These are phyloP conservation scores for Ustanciosporium gigantosporum DNA, from an alignment of 1,284 basidiomycete species.

Conservation along the genomic window DNA sequence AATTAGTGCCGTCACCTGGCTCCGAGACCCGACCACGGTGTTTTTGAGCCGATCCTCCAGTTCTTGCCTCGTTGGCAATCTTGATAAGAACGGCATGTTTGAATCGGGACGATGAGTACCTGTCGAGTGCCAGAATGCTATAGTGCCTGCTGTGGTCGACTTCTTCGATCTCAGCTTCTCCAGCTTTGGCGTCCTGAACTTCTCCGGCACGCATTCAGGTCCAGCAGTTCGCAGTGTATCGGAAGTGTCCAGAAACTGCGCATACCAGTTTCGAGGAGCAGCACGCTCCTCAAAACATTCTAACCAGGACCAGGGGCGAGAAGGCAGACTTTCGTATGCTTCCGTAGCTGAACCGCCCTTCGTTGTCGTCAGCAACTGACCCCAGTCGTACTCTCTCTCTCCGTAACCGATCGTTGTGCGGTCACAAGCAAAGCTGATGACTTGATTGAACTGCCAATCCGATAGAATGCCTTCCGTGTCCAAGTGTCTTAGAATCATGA, in stretches of 20 bases:
- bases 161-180: not conserved
- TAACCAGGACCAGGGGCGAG: constrained; percentile 14
- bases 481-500: constrained; percentile 16
- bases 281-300: constrained; percentile 17
- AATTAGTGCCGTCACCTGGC: no score
- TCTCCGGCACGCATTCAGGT: not conserved
- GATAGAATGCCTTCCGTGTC: constrained; percentile 3
- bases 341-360: not conserved
- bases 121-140: not conserved
- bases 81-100: no score
- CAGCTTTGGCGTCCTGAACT: no score
- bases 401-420: constrained; percentile 30
- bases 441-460: constrained; percentile 13
- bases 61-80: no score
- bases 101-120: not conserved
- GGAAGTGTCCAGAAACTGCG: constrained; percentile 6
- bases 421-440: constrained; percentile 33
- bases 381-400: constrained; percentile 7
- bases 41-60: no score
- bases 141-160: not conserved
- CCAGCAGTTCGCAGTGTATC: not conserved
- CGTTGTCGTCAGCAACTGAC: no score
- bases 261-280: constrained; percentile 20
- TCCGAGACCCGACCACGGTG: no score
- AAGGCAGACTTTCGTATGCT: constrained; percentile 2